Conservation (phyloP, 441 rosid species). For the Euphorbia celastroides region DNA sequence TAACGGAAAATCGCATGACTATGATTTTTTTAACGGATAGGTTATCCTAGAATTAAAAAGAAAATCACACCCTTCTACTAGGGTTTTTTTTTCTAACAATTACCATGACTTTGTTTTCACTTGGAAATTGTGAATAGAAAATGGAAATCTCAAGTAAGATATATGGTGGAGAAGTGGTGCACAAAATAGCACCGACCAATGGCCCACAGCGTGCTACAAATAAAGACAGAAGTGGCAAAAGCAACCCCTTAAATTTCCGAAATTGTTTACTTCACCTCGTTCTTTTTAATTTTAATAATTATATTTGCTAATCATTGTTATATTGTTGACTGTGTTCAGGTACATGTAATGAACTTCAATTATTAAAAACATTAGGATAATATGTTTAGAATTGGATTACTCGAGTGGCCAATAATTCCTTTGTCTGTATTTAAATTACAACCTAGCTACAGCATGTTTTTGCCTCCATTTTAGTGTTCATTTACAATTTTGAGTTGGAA, state of each 20-base stretch:
- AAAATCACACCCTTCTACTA: too few species aligned
- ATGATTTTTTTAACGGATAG: too few species aligned
- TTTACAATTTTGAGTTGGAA: slow-evolving; percentile 8
- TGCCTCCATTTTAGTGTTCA: slow-evolving; percentile 11
- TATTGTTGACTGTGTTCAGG: neutral
- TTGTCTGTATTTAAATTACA: slow-evolving; percentile 25
- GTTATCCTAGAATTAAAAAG: too few species aligned
- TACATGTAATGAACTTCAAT: neutral
- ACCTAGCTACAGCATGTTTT: slow-evolving; percentile 23
- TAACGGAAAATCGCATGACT: too few species aligned
- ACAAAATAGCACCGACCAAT: slow-evolving; percentile 4
- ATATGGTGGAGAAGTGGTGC: neutral
- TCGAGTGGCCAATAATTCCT: slow-evolving; percentile 28
- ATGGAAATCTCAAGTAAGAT: neutral
- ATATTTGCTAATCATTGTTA: neutral
- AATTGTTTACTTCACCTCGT: neutral
- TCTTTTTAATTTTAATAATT: neutral
- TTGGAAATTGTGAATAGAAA: too few species aligned
- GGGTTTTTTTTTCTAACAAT: too few species aligned
- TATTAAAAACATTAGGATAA: neutral
- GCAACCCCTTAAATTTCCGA: neutral
- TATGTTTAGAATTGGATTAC: neutral
- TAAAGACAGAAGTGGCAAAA: neutral
- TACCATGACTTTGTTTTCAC: too few species aligned
- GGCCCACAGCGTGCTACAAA: slow-evolving; percentile 1